Percentiles rank a stretch among this genome's conserved stretches.
Evolutionary conservation across 306 rosid species (phyloP).

Genomic region (Cucurbita ficifolia): DNA sequence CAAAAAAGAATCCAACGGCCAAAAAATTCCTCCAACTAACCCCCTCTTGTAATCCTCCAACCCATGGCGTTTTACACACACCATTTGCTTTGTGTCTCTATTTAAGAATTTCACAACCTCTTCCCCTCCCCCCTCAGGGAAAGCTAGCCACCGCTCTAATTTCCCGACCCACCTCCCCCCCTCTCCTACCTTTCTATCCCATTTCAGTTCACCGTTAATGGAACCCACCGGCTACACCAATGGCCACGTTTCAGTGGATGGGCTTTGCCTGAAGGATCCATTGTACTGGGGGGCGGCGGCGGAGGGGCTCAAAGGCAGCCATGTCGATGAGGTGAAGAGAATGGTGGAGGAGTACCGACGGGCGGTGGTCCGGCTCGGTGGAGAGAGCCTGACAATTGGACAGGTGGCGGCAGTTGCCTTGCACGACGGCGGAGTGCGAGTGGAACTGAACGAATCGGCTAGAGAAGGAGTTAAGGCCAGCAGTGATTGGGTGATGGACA

Average conservation of each 20-base stretch:
- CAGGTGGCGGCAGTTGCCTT: constrained; percentile 1
- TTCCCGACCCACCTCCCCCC: neutral
- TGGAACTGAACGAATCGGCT: neutral
- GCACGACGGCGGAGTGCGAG: neutral
- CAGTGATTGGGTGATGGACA: constrained; percentile 1
- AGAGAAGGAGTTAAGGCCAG: neutral
- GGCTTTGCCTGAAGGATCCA: neutral
- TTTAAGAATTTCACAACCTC: neutral
- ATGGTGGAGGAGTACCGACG: constrained; percentile 1
- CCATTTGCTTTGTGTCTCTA: neutral
- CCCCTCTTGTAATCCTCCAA: constrained; percentile 2
- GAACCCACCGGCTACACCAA: neutral
- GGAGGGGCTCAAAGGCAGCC: neutral
- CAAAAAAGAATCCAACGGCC: neutral
- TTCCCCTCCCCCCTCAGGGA: neutral
- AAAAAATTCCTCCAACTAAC: neutral
- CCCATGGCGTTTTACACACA: neutral
- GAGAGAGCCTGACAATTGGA: neutral
- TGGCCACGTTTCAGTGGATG: neutral
- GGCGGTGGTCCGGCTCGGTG: neutral
- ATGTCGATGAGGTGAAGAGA: constrained; percentile 3
- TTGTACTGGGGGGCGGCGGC: neutral
- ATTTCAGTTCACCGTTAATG: neutral
- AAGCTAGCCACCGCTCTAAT: neutral
- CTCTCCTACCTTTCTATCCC: neutral